phyloP scores from a whole-genome alignment of 306 rosid species.

The Elaeagnus macrophylla region DNA sequence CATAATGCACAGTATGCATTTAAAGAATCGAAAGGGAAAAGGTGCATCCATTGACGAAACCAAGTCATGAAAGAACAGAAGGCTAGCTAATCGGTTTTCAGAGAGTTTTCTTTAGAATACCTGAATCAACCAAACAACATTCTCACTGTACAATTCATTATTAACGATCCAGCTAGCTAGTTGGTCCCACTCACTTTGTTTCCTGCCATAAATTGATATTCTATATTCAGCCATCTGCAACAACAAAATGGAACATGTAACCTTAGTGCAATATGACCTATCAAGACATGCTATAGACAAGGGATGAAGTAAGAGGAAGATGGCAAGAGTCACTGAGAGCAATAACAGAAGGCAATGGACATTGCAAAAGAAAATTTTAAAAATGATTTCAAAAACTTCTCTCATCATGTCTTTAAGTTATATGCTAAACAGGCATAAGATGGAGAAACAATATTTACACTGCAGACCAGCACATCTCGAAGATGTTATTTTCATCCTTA shows the following conservation, averaged over 20 bases:
- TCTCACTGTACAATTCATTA: conserved; percentile 84
- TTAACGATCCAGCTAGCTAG: conserved; percentile 98
- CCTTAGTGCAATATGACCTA: neutral
- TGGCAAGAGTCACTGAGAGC: neutral
- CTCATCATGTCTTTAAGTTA: too few species aligned
- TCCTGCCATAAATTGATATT: conserved; percentile 91
- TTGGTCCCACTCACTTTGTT: conserved; percentile 99
- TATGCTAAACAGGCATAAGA: neutral
- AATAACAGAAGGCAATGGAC: neutral
- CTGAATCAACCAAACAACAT: conserved; percentile 99
- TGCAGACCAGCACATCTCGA: too few species aligned
- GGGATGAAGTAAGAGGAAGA: neutral
- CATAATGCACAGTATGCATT: too few species aligned
- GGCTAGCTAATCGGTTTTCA: neutral
- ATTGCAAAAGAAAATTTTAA: neutral
- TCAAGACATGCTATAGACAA: neutral
- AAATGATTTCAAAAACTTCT: neutral
- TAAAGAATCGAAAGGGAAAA: too few species aligned
- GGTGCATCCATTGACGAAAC: too few species aligned
- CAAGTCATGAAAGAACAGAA: too few species aligned
- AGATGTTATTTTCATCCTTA: too few species aligned
- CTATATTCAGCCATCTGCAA: conserved; percentile 98
- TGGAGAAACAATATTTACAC: neutral
- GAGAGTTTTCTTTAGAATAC: conserved; percentile 27
- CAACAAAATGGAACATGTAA: conserved; percentile 17